These are phyloP conservation scores for Erigeron philadelphicus DNA, from an alignment of 140 eudicot genomes.

Conservation along the genomic window DNA sequence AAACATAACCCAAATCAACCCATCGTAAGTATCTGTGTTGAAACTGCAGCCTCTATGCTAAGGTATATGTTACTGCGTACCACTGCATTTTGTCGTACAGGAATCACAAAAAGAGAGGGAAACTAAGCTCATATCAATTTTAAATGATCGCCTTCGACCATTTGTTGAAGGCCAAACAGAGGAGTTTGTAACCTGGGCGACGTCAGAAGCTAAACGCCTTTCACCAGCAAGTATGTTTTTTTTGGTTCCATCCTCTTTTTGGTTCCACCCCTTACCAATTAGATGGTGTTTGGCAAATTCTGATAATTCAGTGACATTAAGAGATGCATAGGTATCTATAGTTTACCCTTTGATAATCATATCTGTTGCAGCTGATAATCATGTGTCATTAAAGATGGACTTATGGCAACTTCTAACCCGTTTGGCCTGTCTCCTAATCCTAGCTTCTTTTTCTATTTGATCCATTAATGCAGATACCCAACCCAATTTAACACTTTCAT, in stretches of 20 bases:
- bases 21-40: background rate
- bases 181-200: constrained; percentile 60
- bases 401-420: background rate
- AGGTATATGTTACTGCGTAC: background rate
- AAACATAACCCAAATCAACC: background rate
- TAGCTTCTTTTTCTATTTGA: background rate
- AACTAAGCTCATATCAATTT: constrained; percentile 48
- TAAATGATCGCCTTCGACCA: constrained; percentile 54
- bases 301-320: too few species aligned
- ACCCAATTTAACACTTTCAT: too few species aligned
- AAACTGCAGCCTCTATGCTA: background rate
- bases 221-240: constrained; percentile 58
- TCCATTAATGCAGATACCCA: too few species aligned
- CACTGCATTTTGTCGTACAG: constrained; percentile 27
- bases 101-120: constrained; percentile 59
- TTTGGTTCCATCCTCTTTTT: background rate
- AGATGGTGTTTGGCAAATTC: too few species aligned
- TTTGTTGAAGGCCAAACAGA: constrained; percentile 49
- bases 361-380: too few species aligned
- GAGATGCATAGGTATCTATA: too few species aligned
- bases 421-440: background rate
- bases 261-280: background rate
- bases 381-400: background rate
- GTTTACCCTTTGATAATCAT: too few species aligned
- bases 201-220: constrained; percentile 61